Base-by-base conservation (phyloP, 805 yeast species). In the Cyberlindnera veronae region DNA sequence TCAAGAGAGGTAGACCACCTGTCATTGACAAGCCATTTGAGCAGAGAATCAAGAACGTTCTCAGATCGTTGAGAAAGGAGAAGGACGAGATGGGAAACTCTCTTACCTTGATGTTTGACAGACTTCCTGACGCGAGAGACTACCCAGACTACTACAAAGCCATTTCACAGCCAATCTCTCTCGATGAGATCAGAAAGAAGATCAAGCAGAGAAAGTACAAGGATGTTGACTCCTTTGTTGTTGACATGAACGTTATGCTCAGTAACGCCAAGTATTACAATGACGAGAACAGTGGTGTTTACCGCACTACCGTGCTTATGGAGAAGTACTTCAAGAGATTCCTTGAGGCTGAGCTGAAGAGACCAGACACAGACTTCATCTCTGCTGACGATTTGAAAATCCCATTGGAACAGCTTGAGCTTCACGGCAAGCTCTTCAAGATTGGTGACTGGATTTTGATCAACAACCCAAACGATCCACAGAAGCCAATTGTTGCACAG, bases 391-490 rank as follows among this genome's bases (percentile, higher is more conserved):
- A 67, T 16, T 53, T 84, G 37, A 80, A 90, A 48, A 74, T 80
- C 48, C 95, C 96, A n/a, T 69, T 88, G 42, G 95, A 90, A 58
- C 75, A 77, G 37, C 74, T 87, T 29, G 81, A 78, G 38, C 76
- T 81, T 29, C 74, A 81, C 49, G 93, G 89, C 3, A 80, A 78
- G 49, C 68, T 70, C 5, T 93, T 84, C 65, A 75, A 75, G 48
- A 88, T 93, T 33, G 99, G 99, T 48, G 96, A 90, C 62, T 93
- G 98, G 98, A 87, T 91, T 13, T 76, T 90, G 48, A 71, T 93
- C 41, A 76, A 76, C 49, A 93, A 93, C 58, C 88, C 89, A 15
- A 90, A 89, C 61, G 97, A 91, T 63, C 79, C 84, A 3, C 73
- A 81, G 21, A 85, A 86, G 60, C 98, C 99, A 13, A 90, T 90